Evolutionary conservation across 441 rosid species (phyloP), one percentile per base, ranked within the genome.

Genomic region (Gossypium gossypioides): DNA sequence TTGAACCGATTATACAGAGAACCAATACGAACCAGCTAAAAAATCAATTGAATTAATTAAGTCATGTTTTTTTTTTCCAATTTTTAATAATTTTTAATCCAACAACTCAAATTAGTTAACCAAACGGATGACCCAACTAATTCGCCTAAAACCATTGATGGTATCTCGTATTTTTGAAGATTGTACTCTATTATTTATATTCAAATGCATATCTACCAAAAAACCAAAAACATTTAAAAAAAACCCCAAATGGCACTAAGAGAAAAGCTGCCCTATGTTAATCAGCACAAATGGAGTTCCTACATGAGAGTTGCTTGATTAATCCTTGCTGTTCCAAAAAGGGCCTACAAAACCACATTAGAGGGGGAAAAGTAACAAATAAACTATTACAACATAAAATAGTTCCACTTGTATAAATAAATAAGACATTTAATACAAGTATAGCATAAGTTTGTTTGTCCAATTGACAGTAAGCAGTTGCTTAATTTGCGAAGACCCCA

Each of bases 401-500:
- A 34, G 7, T 62, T 34, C 7, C 25, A 61, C 27, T 32, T 60
- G 19, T 52, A 52, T 7, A 48, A 3, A 48, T 18, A 3, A 16
- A n/a, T 2, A 37, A 2, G 25, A 21, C 69, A 22, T 44, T 22
- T 18, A 34, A 21, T 52, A 13, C 10, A 55, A 55, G 13, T 48
- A 34, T 55, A 18, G 24, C 32, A 34, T 57, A n/a, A 64, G 21
- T 40, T 58, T 71, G 21, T 27, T 58, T 71, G 52, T 9, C 34
- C 61, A 59, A 65, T 66, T 22, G 55, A 48, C 25, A 48, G 71
- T 15, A 67, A n/a, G 44, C 58, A 67, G 58, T 15, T 67, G 71
- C 25, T 16, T 48, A 25, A n/a, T 50, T 67, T 67, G 50, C n/a
- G 46, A 61, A 21, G 19, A 50, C 3, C n/a, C 27, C 5, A 56